Evolutionary conservation across 208 protist species (phyloP).

Genomic region (Entamoeba invadens): DNA sequence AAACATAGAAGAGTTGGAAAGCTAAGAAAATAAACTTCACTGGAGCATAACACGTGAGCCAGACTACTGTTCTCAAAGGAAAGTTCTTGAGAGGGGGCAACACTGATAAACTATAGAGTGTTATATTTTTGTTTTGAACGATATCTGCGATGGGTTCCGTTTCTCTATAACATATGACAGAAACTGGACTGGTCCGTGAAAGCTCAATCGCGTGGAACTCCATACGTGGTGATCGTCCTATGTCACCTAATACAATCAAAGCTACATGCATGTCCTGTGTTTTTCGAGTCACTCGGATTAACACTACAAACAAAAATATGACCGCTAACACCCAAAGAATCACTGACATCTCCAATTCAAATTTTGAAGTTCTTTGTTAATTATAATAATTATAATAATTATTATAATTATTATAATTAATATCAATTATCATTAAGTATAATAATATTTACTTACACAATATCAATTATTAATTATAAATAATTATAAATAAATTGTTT

Average conservation of each 20-base stretch:
- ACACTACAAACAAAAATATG: too few relatives aligned
- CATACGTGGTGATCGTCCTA: constrained; percentile 47
- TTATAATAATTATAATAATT: too few relatives aligned
- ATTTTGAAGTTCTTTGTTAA: too few relatives aligned
- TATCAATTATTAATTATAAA: too few relatives aligned
- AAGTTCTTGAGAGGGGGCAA: not conserved
- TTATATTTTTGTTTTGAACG: not conserved
- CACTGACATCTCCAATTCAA: too few relatives aligned
- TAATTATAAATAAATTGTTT: too few relatives aligned
- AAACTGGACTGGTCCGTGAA: constrained; percentile 16
- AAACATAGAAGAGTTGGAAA: constrained; percentile 5
- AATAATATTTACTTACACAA: too few relatives aligned
- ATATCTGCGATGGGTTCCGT: not conserved
- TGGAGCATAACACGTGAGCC: not conserved
- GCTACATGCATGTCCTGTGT: not conserved
- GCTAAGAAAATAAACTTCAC: not conserved
- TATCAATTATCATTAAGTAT: too few relatives aligned
- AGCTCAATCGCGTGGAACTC: constrained; percentile 46
- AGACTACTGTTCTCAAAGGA: not conserved
- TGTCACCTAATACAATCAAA: constrained; percentile 49
- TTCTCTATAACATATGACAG: constrained; percentile 21
- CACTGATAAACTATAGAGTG: not conserved
- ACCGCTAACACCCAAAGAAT: too few relatives aligned
- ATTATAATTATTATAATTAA: too few relatives aligned
- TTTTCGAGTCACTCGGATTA: not conserved